Base-by-base conservation (phyloP, 805 yeast genomes). In the Yamadazyma olivae region DNA sequence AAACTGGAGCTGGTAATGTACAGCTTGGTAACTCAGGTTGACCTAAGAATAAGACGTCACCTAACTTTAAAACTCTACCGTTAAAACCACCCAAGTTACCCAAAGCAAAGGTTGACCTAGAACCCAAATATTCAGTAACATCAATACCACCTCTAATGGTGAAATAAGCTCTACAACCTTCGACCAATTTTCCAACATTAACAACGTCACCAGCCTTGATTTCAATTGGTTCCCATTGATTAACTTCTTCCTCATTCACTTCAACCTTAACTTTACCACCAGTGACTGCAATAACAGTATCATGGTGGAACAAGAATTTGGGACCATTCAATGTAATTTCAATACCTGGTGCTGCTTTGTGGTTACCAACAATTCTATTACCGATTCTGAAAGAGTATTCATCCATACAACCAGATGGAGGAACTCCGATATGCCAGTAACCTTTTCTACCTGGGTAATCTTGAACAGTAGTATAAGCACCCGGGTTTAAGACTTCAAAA, bases 381-480 rank as follows among this genome's bases (percentile, higher is more conserved):
- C 96, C 96, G 44, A 87, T 59, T 51, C 96, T 74, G 69, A 90
- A 90, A 4, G 97, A 81, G 52, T 81, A 90, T 42, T 81, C 77
- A 63, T 91, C 99, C 98, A 91, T 93, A 41, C 98, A 96, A 30
- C 99, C 99, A 27, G 96, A 87, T 6, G 98, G 98, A 17, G 99
- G 99, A 38, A 91, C 98, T 58, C 99, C 99, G 49, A 84, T 75
- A 54, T 84, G 79, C 95, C 95, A 85, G 58, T 71, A 71, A n/a
- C 88, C 83, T 36, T 71, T 70, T 68, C 99, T 81, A 51, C 99
- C 99, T 2, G 98, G 97, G 60, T 81, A 93, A 61, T 93, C 99
- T 67, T 91, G 99, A 32, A 91, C 91, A 3, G 96, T 86, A 24
- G 98, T 91, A 63, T 88, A 88, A 27, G 96, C 91, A 42, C 76